Base-by-base conservation (phyloP, 305 asterid species). In the Solanum hybrid region DNA sequence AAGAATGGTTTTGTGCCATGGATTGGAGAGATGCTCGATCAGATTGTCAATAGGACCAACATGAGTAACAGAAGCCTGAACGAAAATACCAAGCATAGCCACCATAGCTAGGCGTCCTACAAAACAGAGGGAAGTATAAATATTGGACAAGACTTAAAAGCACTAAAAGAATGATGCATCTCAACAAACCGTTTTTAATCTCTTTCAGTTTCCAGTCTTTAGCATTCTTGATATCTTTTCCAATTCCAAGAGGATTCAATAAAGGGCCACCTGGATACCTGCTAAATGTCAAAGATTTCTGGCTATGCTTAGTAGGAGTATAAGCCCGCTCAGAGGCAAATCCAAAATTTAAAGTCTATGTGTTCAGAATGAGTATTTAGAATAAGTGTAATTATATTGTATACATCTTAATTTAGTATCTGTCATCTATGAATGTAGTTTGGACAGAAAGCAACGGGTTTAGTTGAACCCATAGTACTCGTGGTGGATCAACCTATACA, bases 241-340 rank as follows among this genome's bases (percentile, higher is more conserved):
- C 99, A 89, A 97, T 89, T 80, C 99, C 99, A 61, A 96, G 94
- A 90, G 99, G 99, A 92, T 97, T 94, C 32, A 97, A 91, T 94
- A 97, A 82, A 22, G 98, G 99, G 29, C 99, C 98, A 45, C 99
- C 98, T 7, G 99, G 99, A 78, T 97, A 97, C 89, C 99, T 96
- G 89, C 89, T 31, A 51, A 89, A 88, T 3, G 39, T 51, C 89
- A 45, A 31, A 31, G 76, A 31, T 20, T 51, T 27, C 24, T 29
- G 20, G 17, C 73, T 27, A 15, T 83, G 14, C 75, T 83, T 45
- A 83, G 39, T 27, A 45, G 75, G 73, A 83, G 75, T 12, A 29
- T 29, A 27, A 83, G 20, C 75, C 20, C 5, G 3, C n/a, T 39
- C 87, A 39, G 33, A 38, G 33, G 34, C 70, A 36, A 77, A 84